A percentile compares a stretch with the other conserved stretches of the same genome.
Conservation (phyloP, 768 basidiomycete genomes). For the Mycena epipterygia region DNA sequence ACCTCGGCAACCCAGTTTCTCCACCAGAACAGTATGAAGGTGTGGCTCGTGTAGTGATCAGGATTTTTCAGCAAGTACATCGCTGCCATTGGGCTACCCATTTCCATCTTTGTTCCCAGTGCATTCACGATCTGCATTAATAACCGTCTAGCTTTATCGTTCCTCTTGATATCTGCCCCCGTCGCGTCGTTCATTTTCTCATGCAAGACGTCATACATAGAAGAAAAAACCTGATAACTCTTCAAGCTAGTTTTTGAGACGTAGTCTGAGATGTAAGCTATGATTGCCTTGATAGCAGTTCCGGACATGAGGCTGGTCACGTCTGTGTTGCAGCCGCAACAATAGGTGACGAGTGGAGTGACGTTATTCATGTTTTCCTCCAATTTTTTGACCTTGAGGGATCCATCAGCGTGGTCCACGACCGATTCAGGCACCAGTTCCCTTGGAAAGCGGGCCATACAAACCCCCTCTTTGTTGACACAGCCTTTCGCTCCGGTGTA, state of each 20-base stretch:
- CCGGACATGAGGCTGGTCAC: conserved; percentile 55
- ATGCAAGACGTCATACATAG: conserved; percentile 41
- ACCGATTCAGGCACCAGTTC: conserved; percentile 33
- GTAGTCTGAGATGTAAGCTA: conserved; percentile 59
- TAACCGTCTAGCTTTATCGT: conserved; percentile 42
- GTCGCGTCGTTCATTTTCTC: conserved; percentile 40
- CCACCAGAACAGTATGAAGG: conserved; percentile 52
- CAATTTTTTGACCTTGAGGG: background rate
- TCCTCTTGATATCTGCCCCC: conserved; percentile 26
- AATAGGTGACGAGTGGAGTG: conserved; percentile 46
- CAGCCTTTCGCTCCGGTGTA: conserved; percentile 40
- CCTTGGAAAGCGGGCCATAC: conserved; percentile 53
- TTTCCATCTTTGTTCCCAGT: conserved; percentile 42
- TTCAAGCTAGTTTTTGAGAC: conserved; percentile 57
- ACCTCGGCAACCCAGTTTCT: conserved; percentile 45
- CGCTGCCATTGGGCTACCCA: conserved; percentile 46
- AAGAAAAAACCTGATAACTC: conserved; percentile 53
- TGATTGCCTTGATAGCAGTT: conserved; percentile 53
- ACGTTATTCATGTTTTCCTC: conserved; percentile 55
- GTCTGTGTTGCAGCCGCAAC: conserved; percentile 30
- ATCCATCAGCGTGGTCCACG: conserved; percentile 46
- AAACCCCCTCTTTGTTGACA: conserved; percentile 44
- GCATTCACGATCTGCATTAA: conserved; percentile 54
- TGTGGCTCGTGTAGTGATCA: conserved; percentile 55
- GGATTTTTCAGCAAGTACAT: conserved; percentile 51